A percentile compares a stretch with the other conserved stretches of the same genome.
Conservation (phyloP, 768 basidiomycete genomes). For the Mycena vitilis region DNA sequence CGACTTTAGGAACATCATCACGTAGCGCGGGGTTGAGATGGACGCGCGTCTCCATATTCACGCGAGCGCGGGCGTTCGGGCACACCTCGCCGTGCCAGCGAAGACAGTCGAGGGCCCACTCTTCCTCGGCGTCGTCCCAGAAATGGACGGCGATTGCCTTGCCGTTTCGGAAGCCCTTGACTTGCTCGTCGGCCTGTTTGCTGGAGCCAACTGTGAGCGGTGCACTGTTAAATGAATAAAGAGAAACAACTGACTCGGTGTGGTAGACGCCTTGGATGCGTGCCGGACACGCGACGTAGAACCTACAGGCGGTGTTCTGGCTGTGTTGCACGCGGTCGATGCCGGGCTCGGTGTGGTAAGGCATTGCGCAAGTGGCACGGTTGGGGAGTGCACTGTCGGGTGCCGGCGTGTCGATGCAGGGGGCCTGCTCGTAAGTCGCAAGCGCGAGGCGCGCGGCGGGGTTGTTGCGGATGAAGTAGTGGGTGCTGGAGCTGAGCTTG, state of each 20-base stretch:
- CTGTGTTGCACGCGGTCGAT: background rate
- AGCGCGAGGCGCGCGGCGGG: too few relatives aligned
- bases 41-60: background rate
- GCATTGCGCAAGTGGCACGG: background rate
- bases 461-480: background rate
- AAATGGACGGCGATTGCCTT: background rate
- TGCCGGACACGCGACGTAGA: background rate
- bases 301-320: background rate
- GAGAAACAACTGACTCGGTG: background rate
- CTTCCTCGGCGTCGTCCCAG: background rate
- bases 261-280: background rate
- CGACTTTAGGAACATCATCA: too few relatives aligned
- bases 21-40: constrained; percentile 5
- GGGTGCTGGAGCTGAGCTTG: background rate
- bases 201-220: background rate
- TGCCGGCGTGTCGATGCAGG: background rate
- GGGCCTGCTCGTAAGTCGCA: background rate
- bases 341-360: background rate
- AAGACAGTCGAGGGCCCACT: background rate
- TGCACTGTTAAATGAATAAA: background rate
- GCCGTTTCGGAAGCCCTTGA: background rate
- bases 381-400: background rate
- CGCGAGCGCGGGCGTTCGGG: background rate
- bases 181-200: background rate
- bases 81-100: background rate